Evolutionary conservation across 1,284 basidiomycete species (phyloP).

Genomic region (Fomitopsis betulina): DNA sequence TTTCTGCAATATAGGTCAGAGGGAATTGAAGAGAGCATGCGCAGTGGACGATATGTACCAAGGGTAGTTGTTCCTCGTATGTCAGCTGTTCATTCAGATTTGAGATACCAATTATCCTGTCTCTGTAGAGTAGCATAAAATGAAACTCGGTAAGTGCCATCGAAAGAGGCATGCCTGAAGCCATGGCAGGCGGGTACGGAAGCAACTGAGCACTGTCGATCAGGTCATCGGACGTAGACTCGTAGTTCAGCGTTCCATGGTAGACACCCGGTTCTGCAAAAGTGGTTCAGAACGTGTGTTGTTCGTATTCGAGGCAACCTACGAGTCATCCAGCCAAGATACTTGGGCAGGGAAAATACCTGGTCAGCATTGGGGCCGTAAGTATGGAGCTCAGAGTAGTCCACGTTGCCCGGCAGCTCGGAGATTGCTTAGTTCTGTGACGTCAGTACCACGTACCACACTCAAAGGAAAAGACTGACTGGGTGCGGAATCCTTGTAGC

Average conservation of each 20-base stretch:
- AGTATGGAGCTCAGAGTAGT: conserved; percentile 75
- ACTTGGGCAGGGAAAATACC: conserved; percentile 56
- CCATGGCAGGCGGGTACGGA: conserved; percentile 49
- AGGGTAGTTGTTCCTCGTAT: conserved; percentile 80
- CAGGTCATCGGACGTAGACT: conserved; percentile 65
- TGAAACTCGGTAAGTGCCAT: conserved; percentile 91
- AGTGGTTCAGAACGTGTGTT: conserved; percentile 4
- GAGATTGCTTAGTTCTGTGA: conserved; percentile 60
- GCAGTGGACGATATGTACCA: conserved; percentile 41
- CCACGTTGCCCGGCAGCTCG: conserved; percentile 76
- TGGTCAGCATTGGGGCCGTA: conserved; percentile 70
- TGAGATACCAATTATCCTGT: conserved; percentile 77
- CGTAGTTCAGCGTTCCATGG: conserved; percentile 72
- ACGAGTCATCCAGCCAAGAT: conserved; percentile 90
- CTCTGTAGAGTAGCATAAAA: conserved; percentile 82
- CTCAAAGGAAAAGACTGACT: conserved; percentile 48
- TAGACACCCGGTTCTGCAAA: conserved; percentile 76
- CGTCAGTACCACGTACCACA: conserved; percentile 18
- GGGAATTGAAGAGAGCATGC: not conserved
- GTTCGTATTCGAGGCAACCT: conserved; percentile 18
- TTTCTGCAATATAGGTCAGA: conserved; percentile 43
- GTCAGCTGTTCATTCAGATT: conserved; percentile 79
- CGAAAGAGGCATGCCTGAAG: conserved; percentile 55
- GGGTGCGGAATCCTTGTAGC: conserved; percentile 70
- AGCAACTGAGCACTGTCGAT: conserved; percentile 74